Evolutionary conservation across 148 eudicot genomes (phyloP).

Genomic region (Bassia scoparia): DNA sequence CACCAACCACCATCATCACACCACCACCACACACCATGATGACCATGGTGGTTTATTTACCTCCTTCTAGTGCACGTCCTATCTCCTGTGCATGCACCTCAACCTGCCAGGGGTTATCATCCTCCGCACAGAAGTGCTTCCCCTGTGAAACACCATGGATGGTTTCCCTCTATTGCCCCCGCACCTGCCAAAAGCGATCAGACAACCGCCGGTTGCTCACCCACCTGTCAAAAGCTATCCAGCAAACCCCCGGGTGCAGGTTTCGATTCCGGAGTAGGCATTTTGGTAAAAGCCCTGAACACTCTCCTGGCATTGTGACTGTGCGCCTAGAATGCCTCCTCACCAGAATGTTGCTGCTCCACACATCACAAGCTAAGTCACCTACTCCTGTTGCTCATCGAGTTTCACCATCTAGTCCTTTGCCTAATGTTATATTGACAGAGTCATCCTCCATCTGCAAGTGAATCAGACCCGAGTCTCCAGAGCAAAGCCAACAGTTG

Average conservation of each 20-base stretch:
- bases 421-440: constrained; percentile 58
- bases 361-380: constrained; percentile 36
- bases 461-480: constrained; percentile 48
- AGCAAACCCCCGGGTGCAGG: constrained; percentile 58
- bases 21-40: constrained; percentile 51
- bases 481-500: constrained; percentile 41
- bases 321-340: constrained; percentile 44
- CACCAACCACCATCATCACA: constrained; percentile 66
- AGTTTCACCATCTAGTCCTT: constrained; percentile 52
- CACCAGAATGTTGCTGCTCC: constrained; percentile 32
- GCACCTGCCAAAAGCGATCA: constrained; percentile 34
- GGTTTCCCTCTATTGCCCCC: constrained; percentile 48
- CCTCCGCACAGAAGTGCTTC: constrained; percentile 33
- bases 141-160: constrained; percentile 30
- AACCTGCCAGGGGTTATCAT: constrained; percentile 35
- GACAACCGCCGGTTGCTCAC: constrained; percentile 34
- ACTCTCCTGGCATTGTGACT: constrained; percentile 38
- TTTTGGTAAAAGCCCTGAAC: constrained; percentile 38
- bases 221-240: constrained; percentile 40
- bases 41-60: constrained; percentile 27
- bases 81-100: constrained; percentile 34
- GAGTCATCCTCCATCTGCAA: constrained; percentile 47
- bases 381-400: constrained; percentile 39
- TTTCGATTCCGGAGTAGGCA: constrained; percentile 39
- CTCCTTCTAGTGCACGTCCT: constrained; percentile 52